Conservation (phyloP, 208 protist genomes). For the Wallacemonas collosoma region DNA sequence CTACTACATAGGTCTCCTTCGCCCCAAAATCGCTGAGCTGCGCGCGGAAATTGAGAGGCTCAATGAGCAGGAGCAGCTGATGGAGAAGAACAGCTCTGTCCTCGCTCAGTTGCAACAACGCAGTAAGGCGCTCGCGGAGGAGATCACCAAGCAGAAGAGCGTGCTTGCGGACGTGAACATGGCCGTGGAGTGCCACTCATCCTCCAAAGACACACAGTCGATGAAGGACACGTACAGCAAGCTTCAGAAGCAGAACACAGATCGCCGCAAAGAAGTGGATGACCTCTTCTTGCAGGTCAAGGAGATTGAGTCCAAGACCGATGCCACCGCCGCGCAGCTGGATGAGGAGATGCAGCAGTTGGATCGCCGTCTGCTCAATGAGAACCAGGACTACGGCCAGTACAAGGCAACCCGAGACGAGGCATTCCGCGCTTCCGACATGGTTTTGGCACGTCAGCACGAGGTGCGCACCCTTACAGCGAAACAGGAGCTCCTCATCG, state of each 20-base stretch:
- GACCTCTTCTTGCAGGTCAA: slow-evolving; percentile 82
- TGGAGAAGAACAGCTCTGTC: slow-evolving; percentile 75
- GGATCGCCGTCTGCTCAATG: slow-evolving; percentile 67
- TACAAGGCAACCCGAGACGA: slow-evolving; percentile 80
- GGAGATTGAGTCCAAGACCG: slow-evolving; percentile 73
- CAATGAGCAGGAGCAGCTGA: slow-evolving; percentile 83
- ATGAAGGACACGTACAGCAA: slow-evolving; percentile 73
- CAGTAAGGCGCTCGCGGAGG: slow-evolving; percentile 63
- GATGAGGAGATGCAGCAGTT: slow-evolving; percentile 84
- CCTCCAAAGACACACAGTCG: slow-evolving; percentile 60
- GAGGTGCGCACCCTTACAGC: slow-evolving; percentile 77
- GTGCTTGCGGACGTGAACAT: slow-evolving; percentile 83
- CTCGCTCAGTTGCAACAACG: slow-evolving; percentile 82
- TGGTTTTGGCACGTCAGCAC: slow-evolving; percentile 81
- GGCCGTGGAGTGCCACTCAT: slow-evolving; percentile 64
- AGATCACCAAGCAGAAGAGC: slow-evolving; percentile 79
- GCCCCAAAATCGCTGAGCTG: slow-evolving; percentile 87
- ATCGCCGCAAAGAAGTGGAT: slow-evolving; percentile 75
- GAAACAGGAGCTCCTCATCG: slow-evolving; percentile 85
- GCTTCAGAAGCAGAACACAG: slow-evolving; percentile 69
- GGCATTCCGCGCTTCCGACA: slow-evolving; percentile 72
- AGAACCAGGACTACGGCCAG: slow-evolving; percentile 74
- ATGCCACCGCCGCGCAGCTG: slow-evolving; percentile 53
- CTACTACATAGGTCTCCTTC: slow-evolving; percentile 90
- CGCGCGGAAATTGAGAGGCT: slow-evolving; percentile 87